A percentile compares a stretch with the other conserved stretches of the same genome.
phyloP scores from a whole-genome alignment of 805 yeast species.

The Candida silvicultrix region DNA sequence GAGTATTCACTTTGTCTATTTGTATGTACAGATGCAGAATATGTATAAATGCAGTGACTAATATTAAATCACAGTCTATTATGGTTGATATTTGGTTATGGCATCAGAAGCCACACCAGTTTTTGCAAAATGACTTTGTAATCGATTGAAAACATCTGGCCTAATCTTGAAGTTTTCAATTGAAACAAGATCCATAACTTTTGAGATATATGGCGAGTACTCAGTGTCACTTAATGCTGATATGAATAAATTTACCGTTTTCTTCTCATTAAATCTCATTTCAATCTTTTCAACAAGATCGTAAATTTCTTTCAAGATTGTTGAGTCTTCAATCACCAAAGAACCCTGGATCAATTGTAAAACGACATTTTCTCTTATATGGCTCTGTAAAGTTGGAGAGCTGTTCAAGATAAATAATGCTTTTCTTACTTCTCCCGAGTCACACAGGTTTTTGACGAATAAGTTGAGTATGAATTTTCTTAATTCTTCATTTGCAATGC shows the following conservation, averaged over 20 bases:
- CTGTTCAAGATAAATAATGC: slow-evolving; percentile 3
- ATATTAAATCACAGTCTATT: no score
- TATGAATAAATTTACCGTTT: not conserved
- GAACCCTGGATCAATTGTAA: slow-evolving; percentile 5
- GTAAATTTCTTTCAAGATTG: not conserved
- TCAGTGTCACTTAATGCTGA: not conserved
- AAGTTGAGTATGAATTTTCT: slow-evolving; percentile 12
- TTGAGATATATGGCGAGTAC: not conserved
- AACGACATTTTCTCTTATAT: slow-evolving; percentile 7
- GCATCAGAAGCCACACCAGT: no score
- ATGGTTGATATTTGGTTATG: not conserved
- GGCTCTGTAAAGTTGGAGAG: not conserved
- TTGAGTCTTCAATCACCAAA: not conserved
- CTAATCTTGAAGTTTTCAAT: not conserved
- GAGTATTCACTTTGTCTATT: no score
- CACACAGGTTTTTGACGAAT: slow-evolving; percentile 6
- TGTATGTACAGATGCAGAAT: slow-evolving; percentile 10
- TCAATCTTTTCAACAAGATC: not conserved
- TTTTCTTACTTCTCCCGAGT: slow-evolving; percentile 1
- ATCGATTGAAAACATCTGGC: not conserved
- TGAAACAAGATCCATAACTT: not conserved
- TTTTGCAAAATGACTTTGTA: no score
- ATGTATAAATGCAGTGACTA: no score
- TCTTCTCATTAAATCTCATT: not conserved
- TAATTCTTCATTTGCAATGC: not conserved